Evolutionary conservation across 2,329 filamentous ascomycete species (phyloP), one percentile per base, ranked within the genome.

Genomic region (Trichoderma sp.): DNA sequence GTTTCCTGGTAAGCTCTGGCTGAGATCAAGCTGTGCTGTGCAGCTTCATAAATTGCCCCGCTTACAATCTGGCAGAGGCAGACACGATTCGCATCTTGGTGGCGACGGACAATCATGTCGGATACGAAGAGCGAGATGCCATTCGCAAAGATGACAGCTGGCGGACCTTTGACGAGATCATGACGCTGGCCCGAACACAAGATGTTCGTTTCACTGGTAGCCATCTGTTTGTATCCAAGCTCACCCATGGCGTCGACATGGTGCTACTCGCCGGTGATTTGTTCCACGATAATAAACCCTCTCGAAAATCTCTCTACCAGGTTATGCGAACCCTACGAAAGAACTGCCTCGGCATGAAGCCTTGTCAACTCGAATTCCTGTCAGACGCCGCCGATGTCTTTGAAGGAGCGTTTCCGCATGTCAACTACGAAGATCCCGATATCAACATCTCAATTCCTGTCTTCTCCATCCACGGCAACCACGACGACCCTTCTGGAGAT

Each of bases 241-340:
- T 71, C 41, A 33, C 60, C 11, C 71, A 12, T 76, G 56, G 76
- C 41, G 90, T 99, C 78, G 97, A 99, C 84, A 98, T 99, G 97
- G 94, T 99, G 0, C 89, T 99, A 2, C 91, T 99, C 5, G 96
- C 93, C 3, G 97, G 97, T 64, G 97, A 99, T 82, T 89, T 99
- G 1, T 99, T 99, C 82, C 97, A 99, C 83, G 96, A 99, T 80
- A 99, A 99, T 84, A 98, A 98, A 81, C 97, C 97, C 3, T 98
- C 95, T 7, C 91, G 97, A 76, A 98, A 98, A 82, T 93, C 95
- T 33, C 94, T 99, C 90, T 98, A 97, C 83, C 95, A 99, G 82
- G 97, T 99, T 77, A 98, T 98, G 95, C 92, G 95, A 38, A 97
- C 94, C 2, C 88, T 99, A 35, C 92, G 97, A 71, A 93, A 95